Evolutionary conservation across 306 rosid genomes (phyloP).

Genomic region (Rubus idaeus): DNA sequence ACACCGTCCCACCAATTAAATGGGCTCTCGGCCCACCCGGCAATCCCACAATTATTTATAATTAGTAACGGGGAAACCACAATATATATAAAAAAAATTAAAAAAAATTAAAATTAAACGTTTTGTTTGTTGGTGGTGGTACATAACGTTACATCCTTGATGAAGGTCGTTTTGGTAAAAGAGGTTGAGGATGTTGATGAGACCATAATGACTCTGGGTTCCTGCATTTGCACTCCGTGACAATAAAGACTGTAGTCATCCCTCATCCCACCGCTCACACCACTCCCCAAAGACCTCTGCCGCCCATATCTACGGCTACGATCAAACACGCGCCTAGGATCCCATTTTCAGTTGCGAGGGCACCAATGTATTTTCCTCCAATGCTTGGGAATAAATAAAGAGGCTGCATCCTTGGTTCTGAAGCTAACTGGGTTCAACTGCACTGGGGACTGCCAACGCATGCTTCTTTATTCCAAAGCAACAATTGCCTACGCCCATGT

Average conservation of each 20-base stretch:
- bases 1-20: background rate
- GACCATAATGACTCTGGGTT: background rate
- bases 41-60: background rate
- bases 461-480: conserved; percentile 24
- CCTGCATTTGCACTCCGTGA: conserved; percentile 3
- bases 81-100: background rate
- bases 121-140: background rate
- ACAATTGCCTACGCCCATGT: background rate
- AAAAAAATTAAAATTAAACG: background rate
- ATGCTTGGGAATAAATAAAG: conserved; percentile 65
- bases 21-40: background rate
- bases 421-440: conserved; percentile 46
- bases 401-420: conserved; percentile 52
- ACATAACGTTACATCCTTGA: background rate
- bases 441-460: conserved; percentile 47
- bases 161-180: background rate
- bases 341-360: background rate
- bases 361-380: conserved; percentile 18
- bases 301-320: background rate
- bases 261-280: conserved; percentile 6
- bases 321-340: background rate
- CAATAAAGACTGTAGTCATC: background rate
- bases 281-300: background rate
- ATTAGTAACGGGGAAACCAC: background rate
- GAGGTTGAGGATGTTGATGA: background rate